phyloP scores from a whole-genome alignment of 306 rosid genomes.

The Casuarina glauca region DNA sequence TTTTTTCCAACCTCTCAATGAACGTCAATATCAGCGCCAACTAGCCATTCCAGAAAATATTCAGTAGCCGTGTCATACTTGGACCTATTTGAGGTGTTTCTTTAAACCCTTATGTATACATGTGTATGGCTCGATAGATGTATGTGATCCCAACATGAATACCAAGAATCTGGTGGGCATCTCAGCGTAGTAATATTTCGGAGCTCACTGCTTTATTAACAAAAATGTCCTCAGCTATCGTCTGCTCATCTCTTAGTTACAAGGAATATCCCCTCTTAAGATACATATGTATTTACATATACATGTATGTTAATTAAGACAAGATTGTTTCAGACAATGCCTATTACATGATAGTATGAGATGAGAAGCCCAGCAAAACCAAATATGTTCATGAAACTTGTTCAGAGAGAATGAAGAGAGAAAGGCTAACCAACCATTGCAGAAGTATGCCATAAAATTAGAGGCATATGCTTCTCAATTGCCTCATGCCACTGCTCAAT shows the following conservation, averaged over 20 bases:
- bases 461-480: constrained; percentile 76
- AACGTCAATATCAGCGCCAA: neutral
- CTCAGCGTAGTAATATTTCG: no score
- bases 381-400: constrained; percentile 16
- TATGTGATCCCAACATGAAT: no score
- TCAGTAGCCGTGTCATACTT: neutral
- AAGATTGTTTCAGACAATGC: neutral
- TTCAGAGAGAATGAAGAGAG: neutral
- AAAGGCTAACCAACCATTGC: constrained; percentile 54
- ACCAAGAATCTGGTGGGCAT: no score
- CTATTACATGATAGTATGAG: neutral
- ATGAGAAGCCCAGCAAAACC: neutral
- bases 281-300: no score
- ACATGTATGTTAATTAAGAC: neutral
- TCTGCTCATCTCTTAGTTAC: no score
- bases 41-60: neutral
- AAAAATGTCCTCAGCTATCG: no score
- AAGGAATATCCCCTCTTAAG: no score
- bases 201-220: no score
- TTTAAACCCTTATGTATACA: no score
- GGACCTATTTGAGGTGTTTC: neutral
- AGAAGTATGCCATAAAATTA: constrained; percentile 59
- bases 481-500: constrained; percentile 73
- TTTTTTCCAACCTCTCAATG: neutral
- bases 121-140: no score